Base-by-base conservation (phyloP, 257 asterid species). In the Dorcoceras hygrometricum region DNA sequence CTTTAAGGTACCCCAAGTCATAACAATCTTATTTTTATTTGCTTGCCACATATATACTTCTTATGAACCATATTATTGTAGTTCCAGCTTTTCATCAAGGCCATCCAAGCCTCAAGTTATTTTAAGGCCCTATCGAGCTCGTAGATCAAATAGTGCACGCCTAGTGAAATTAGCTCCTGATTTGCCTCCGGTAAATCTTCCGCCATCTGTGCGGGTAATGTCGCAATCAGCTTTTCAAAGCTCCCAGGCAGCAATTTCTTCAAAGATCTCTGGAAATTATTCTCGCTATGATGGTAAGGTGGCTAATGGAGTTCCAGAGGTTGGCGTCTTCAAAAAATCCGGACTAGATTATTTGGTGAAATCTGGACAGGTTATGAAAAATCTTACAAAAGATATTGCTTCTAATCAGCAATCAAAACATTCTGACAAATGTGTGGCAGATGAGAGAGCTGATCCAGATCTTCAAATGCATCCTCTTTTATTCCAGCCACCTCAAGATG, bases 381-480 rank as follows among this genome's bases (percentile, higher is more conserved):
- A 23, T 63, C 70, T 69, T 16, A 66, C 57, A 39, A 67, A 73
- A 62, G 60, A 50, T 63, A 69, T 65, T 67, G 39, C 79, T 48
- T 57, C 73, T 56, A 61, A 65, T 63, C 90, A 59, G 83, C 83
- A 75, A 25, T 82, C 65, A 23, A 76, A 73, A 62, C 79, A 66
- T 59, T 70, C 85, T 50, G 75, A 78, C 59, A 83, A 69, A 64
- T 22, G 48, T 73, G 73, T 61, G 62, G 59, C 73, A 8, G 89
- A 74, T 60, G 84, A 82, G 72, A 78, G 78, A 65, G 85, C 76
- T n/a, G 82, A 79, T 19, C 69, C 87, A 24, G 95, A 83, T 79
- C 88, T 86, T 74, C 91, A 84, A 79, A 88, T 94, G 96, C 99
- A 94, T 84, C 99, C 99, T 75, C 83, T 90, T 25, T 83, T 94